These are phyloP conservation scores for Pulveroboletus sp. DNA, from an alignment of 768 basidiomycete genomes.

Conservation along the genomic window DNA sequence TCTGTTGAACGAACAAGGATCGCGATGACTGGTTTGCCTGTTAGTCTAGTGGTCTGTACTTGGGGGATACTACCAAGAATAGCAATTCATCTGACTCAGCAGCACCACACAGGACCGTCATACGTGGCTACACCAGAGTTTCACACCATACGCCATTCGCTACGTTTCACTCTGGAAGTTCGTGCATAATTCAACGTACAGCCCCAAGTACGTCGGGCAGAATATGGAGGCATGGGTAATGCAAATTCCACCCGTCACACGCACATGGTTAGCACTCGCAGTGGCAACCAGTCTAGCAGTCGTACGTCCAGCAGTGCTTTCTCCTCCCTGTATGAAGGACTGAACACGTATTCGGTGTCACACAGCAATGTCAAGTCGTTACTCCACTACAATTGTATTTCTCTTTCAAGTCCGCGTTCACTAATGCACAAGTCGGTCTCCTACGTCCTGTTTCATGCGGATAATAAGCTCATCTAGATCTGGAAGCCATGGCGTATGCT, in stretches of 20 bases:
- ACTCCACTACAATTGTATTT: slow-evolving; percentile 92
- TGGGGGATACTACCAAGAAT: neutral
- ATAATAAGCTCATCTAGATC: slow-evolving; percentile 11
- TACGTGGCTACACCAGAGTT: too few species aligned
- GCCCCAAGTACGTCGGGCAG: slow-evolving; percentile 1
- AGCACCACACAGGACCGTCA: neutral
- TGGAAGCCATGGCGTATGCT: slow-evolving; percentile 77
- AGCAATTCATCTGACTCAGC: slow-evolving; percentile 16
- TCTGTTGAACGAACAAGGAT: slow-evolving; percentile 31
- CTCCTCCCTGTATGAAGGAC: neutral
- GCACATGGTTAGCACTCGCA: slow-evolving; percentile 77
- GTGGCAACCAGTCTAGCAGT: slow-evolving; percentile 81
- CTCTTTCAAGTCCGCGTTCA: slow-evolving; percentile 80
- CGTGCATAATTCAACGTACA: neutral
- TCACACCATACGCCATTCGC: neutral
- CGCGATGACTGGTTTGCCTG: neutral
- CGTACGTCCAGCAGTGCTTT: slow-evolving; percentile 45
- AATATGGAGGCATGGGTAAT: slow-evolving; percentile 86
- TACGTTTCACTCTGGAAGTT: neutral
- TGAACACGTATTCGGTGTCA: slow-evolving; percentile 3
- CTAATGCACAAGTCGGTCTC: slow-evolving; percentile 60
- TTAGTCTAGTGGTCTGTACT: neutral
- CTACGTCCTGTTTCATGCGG: neutral
- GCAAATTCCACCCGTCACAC: slow-evolving; percentile 88
- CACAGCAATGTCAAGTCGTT: slow-evolving; percentile 86